Conservation (phyloP, 768 basidiomycete genomes). For the button mushroom (Agaricus bisporus) region DNA sequence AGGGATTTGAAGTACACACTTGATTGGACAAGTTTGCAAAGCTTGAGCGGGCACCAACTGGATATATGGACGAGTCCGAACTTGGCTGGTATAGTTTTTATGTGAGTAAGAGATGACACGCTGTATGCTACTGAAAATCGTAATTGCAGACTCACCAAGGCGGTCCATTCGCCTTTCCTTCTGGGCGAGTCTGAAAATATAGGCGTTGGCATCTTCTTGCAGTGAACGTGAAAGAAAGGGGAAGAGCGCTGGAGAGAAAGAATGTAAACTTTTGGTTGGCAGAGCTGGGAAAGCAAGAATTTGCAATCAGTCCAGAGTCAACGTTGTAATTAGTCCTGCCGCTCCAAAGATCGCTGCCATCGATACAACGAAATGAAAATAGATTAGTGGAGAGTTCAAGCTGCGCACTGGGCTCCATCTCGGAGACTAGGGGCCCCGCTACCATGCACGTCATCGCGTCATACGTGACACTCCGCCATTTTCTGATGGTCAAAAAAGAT, state of each 20-base stretch:
- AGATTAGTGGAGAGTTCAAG: no score
- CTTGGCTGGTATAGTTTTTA: constrained; percentile 15
- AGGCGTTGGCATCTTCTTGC: not conserved
- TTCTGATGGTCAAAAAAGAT: not conserved
- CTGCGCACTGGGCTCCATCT: not conserved
- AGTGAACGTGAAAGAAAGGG: not conserved
- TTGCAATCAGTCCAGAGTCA: not conserved
- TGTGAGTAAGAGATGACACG: not conserved
- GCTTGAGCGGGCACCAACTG: constrained; percentile 23
- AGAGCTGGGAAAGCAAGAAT: not conserved
- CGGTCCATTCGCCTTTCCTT: constrained; percentile 6
- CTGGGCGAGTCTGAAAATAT: not conserved
- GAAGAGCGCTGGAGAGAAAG: not conserved
- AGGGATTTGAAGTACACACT: constrained; percentile 11
- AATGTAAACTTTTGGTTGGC: not conserved
- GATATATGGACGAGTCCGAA: constrained; percentile 26
- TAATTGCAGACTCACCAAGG: constrained; percentile 4
- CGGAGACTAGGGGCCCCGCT: not conserved
- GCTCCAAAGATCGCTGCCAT: not conserved
- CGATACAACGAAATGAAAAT: not conserved
- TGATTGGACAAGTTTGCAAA: constrained; percentile 21
- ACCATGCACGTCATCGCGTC: not conserved
- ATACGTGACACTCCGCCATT: not conserved
- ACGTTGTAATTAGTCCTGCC: not conserved
- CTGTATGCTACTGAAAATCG: not conserved